These are phyloP conservation scores for Endothia cerciana DNA, from an alignment of 2,329 filamentous ascomycete species.

Conservation along the genomic window DNA sequence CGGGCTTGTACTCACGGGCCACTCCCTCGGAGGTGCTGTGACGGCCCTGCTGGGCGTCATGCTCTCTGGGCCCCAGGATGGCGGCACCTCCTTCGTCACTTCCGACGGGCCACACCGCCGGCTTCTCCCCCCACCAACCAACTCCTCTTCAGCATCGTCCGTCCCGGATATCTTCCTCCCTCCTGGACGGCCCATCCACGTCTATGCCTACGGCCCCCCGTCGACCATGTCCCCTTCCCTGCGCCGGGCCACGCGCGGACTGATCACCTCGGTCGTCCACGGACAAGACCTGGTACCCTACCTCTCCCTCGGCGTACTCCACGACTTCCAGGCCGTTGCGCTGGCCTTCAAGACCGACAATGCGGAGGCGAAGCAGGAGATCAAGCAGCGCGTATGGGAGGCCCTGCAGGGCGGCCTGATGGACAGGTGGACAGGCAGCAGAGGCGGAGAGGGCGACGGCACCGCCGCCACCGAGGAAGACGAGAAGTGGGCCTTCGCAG, in stretches of 20 bases:
- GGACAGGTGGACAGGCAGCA: conserved; percentile 62
- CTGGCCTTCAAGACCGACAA: conserved; percentile 75
- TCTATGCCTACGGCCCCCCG: conserved; percentile 78
- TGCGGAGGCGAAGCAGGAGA: conserved; percentile 67
- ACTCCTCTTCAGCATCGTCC: conserved; percentile 29
- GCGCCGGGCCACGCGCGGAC: conserved; percentile 69
- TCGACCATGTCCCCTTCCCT: conserved; percentile 73
- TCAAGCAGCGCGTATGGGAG: conserved; percentile 68
- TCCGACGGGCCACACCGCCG: conserved; percentile 52
- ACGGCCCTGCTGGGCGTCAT: conserved; percentile 72
- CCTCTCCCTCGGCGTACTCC: conserved; percentile 72
- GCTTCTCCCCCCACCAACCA: conserved; percentile 35
- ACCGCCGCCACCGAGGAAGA: background rate
- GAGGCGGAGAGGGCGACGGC: conserved; percentile 32
- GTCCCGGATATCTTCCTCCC: conserved; percentile 56
- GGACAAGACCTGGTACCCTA: conserved; percentile 75
- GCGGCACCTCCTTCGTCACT: conserved; percentile 65
- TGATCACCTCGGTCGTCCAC: conserved; percentile 76
- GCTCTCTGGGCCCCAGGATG: conserved; percentile 64
- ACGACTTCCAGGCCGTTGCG: conserved; percentile 74
- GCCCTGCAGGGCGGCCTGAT: conserved; percentile 64
- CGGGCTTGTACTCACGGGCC: conserved; percentile 70
- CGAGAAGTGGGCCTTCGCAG: conserved; percentile 66
- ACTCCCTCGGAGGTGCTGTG: conserved; percentile 71
- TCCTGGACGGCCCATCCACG: conserved; percentile 71